Evolutionary conservation across 106 monocot genomes (phyloP), one percentile per base, ranked within the genome.

Genomic region (Acorus calamus): DNA sequence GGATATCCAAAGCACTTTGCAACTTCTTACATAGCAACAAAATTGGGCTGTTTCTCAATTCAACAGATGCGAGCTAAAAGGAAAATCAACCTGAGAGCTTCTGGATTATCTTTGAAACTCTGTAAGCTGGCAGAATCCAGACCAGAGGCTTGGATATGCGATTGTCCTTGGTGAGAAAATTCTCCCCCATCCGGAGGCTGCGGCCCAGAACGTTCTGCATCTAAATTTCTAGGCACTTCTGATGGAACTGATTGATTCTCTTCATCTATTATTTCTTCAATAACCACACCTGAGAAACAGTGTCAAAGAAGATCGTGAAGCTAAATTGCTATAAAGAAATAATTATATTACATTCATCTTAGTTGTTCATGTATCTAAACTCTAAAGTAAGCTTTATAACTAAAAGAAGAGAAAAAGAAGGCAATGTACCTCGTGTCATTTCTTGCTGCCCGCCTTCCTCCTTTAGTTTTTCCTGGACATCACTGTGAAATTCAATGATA

Each of bases 231-330:
- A 50, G 67, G 49, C 47, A 11, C 55, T 14, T 66, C 65, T 67
- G 79, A 65, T 80, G 75, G 55, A 11, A 49, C 14, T 28, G 70
- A 43, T 46, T n/a, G 8, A 11, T 55, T 44, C 11, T 73, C 86
- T 8, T 84, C 82, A 64, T 87, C 94, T 12, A 66, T 60, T 46
- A 89, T 82, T 77, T 96, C 90, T 78, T 96, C 94, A 73, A 96
- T 88, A 55, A 84, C 72, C 42, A 91, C 8, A 63, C 92, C 88
- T 88, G 64, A 46, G 51, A 57, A 66, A 9, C 7, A 64, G 56
- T 52, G 43, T 5, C 3, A 65, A 64, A 57, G 44, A 28, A 28
- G 28, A 28, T 28, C 28, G 28, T 28, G 28, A 28, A 28, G 28
- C 28, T n/a, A n/a, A n/a, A n/a, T n/a, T n/a, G n/a, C n/a, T 28